phyloP scores from a whole-genome alignment of 176 grass and related monocot species.

The Alloteropsis semialata region DNA sequence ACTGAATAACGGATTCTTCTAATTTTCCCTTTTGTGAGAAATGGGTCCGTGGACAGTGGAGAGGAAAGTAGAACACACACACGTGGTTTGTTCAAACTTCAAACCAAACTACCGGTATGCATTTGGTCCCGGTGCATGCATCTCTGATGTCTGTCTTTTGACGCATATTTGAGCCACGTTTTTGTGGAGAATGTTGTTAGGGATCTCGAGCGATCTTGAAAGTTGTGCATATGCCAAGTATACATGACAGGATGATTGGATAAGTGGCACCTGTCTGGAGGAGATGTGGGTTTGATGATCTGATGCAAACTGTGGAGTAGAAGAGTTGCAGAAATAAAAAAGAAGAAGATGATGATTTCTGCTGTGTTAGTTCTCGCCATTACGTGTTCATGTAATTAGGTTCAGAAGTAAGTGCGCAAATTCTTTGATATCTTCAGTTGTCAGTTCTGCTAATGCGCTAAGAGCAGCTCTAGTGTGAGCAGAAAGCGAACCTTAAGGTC shows the following conservation, averaged over 20 bases:
- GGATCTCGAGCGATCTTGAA: conserved; percentile 19
- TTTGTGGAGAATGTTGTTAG: conserved; percentile 16
- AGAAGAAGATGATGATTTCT: too few relatives aligned
- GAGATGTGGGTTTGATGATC: not conserved
- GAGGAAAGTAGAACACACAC: not conserved
- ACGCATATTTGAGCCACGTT: conserved; percentile 27
- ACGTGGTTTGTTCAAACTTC: conserved; percentile 24
- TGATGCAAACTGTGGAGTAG: not conserved
- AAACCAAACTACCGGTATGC: conserved; percentile 14
- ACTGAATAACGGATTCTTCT: not conserved
- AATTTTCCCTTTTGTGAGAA: conserved; percentile 16
- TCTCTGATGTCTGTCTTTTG: not conserved
- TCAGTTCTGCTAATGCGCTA: not conserved
- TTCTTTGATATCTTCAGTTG: not conserved
- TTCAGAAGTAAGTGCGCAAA: not conserved
- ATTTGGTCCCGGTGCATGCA: not conserved
- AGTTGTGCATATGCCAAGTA: conserved; percentile 4
- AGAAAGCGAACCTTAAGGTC: too few relatives aligned
- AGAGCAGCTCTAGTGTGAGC: too few relatives aligned
- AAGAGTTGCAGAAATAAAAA: not conserved
- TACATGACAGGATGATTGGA: not conserved
- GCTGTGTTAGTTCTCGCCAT: not conserved
- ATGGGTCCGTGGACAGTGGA: not conserved
- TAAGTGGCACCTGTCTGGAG: not conserved
- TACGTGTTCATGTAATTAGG: not conserved